Evolutionary conservation across 2,329 filamentous ascomycete genomes (phyloP), one percentile per base, ranked within the genome.

Genomic region (Ceratocystis variospora): DNA sequence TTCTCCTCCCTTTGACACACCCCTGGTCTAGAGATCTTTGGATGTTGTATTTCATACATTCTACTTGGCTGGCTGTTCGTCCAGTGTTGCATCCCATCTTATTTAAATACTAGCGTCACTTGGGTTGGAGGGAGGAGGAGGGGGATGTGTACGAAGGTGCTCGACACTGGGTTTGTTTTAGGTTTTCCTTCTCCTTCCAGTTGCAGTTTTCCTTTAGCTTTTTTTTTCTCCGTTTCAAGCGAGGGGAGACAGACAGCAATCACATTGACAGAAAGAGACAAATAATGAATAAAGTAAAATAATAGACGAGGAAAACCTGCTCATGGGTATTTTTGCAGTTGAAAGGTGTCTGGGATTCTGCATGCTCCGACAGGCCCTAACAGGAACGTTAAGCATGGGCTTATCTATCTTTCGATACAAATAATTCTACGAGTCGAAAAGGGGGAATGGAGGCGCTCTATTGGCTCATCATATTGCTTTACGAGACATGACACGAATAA

Each of bases 41-140:
- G 50, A 25, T 5, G 50, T 57, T 15, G 25, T 57, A 5, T 57
- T 33, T 28, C n/a, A 10, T 19, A 17, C 15, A 12, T 28, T 28
- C 25, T 55, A 15, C 19, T 22, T 15, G 50, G 50, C 25, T 31
- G 53, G 7, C 53, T 31, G 53, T 57, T 57, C 53, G 10, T 57
- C 53, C 53, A 57, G 53, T 57, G 53, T 33, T 33, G 53, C 53
- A 57, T 33, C 53, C n/a, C 53, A 57, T 57, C 53, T 57, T 57
- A 33, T 33, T 57, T 31, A 28, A 57, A 31, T 57, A 22, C 28
- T n/a, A n/a, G 53, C 10, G 22, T 22, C 28, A 7, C 33, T 57
- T 57, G 2, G 10, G 22, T 17, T 50, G 19, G 22, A 28, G 12
- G 3, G 50, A 22, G 50, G 19, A 55, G 50, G 46, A 22, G 19